Base-by-base conservation (phyloP, 2,329 filamentous ascomycete genomes). In the Endoconidiophora polonica region DNA sequence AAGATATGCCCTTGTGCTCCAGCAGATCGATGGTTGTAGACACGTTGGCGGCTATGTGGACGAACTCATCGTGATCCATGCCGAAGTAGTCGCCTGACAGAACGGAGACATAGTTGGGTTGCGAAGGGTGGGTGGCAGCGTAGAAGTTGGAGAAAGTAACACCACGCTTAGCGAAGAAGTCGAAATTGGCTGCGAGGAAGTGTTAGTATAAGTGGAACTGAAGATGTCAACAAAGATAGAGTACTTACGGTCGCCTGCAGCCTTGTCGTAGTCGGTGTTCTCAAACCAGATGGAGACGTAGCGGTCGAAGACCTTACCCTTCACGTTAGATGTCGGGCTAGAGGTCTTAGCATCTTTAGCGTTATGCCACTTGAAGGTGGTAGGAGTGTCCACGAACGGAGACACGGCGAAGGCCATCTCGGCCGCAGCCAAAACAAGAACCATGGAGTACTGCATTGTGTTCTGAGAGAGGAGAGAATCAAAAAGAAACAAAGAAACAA, bases 261-360 rank as follows among this genome's bases (percentile, higher is more conserved):
- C 77, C 58, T 78, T 73, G 48, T 76, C 71, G 56, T 74, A 87
- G 62, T 79, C 72, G 45, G 79, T 83, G 61, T 88, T 88, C 67
- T 88, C 84, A 45, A 86, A 71, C 79, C 81, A 88, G 62, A 88
- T 77, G 52, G 78, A 74, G 50, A 77, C 77, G 54, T 84, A 74
- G 14, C 83, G 77, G 60, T 86, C 74, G 60, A 88, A 88, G 0
- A 72, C 77, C 59, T 80, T 77, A 54, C 85, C 85, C 59, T 76
- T 71, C 48, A 87, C 77, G 57, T 77, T 61, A 60, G 71, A 79
- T 26, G 72, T 76, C 1, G 79, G 76, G 54, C 74, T 77, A 54
- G 66, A 64, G 1, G 78, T 78, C 59, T 70, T 68, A 9, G 77
- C 77, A 1, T 18, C 16, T 18, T 18, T 18, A 29, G 10, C 26